Evolutionary conservation across 345 rosid genomes (phyloP), one percentile per base, ranked within the genome.

Genomic region (Boechera divaricarpa): DNA sequence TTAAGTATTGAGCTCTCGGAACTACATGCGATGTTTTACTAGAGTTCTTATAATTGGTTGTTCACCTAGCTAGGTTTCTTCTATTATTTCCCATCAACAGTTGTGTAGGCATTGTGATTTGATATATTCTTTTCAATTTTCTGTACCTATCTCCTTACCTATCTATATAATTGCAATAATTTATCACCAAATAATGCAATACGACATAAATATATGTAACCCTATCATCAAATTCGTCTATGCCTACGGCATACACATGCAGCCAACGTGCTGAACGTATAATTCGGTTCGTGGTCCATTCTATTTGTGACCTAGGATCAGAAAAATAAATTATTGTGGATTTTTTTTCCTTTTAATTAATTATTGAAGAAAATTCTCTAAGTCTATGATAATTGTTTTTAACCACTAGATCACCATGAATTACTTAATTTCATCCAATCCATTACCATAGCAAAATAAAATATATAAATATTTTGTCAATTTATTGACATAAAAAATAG

Each of bases 101-200:
- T 21, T 32, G 18, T 69, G 18, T 69, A 42, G 70, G 52, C 52
- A 61, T 69, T 63, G 53, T 63, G 80, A 77, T 63, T 63, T 70
- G 67, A 77, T 63, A 26, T 42, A 77, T 55, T 68, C 18, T 64
- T 47, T 38, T 51, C 63, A n/a, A n/a, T 63, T 48, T 63, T 41
- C 21, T 63, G 52, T 63, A 54, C 71, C 66, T 63, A 54, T 49
- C 26, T 16, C 61, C 73, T 68, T 59, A 49, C 61, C 68, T 49
- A 18, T 61, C 10, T 47, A 52, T 69, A 69, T 61, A 53, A 69
- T 42, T 60, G 75, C 36, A 52, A 60, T 69, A 52, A 65, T 70
- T 47, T 45, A 63, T 70, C 60, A 63, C 59, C 71, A 54, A 70
- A 77, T 63, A 77, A 70, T 77, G 44, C 51, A 63, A 77, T 32